Percentiles rank a stretch among this genome's conserved stretches.
phyloP scores from a whole-genome alignment of 2,329 filamentous ascomycete genomes.

The Pochonia chlamydosporia region DNA sequence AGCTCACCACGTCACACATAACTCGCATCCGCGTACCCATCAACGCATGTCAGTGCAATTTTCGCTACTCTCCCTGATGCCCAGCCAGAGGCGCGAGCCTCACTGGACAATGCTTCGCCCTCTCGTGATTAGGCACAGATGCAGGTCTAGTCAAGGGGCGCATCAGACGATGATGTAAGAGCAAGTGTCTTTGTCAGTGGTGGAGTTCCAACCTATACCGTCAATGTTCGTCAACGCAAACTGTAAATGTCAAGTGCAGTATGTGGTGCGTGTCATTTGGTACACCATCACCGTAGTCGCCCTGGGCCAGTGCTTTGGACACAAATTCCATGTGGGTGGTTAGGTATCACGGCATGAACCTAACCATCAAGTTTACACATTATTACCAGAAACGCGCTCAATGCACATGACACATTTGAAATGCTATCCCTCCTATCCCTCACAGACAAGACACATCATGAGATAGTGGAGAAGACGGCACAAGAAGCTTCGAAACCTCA shows the following conservation, averaged over 20 bases:
- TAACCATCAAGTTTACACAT: background rate
- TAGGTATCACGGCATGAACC: slow-evolving; percentile 9
- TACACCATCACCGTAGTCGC: background rate
- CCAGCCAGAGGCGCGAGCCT: background rate
- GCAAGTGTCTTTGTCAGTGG: background rate
- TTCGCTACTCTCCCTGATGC: background rate
- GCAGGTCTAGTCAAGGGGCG: slow-evolving; percentile 2
- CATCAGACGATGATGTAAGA: background rate
- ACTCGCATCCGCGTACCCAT: background rate
- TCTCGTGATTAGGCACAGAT: slow-evolving; percentile 8
- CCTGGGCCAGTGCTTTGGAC: background rate
- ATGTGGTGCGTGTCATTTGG: too few relatives aligned
- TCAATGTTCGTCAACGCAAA: too few relatives aligned
- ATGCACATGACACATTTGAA: too few relatives aligned
- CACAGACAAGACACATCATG: background rate
- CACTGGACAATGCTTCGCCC: slow-evolving; percentile 3
- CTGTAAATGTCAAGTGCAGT: too few relatives aligned
- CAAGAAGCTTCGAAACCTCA: background rate
- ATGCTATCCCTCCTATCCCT: too few relatives aligned
- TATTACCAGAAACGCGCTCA: too few relatives aligned
- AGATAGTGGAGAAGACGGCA: background rate
- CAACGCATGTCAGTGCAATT: background rate
- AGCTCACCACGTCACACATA: slow-evolving; percentile 11
- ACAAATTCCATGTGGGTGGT: background rate
- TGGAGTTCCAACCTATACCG: background rate